phyloP scores from a whole-genome alignment of 345 rosid genomes.

The Arabis hirsuta region DNA sequence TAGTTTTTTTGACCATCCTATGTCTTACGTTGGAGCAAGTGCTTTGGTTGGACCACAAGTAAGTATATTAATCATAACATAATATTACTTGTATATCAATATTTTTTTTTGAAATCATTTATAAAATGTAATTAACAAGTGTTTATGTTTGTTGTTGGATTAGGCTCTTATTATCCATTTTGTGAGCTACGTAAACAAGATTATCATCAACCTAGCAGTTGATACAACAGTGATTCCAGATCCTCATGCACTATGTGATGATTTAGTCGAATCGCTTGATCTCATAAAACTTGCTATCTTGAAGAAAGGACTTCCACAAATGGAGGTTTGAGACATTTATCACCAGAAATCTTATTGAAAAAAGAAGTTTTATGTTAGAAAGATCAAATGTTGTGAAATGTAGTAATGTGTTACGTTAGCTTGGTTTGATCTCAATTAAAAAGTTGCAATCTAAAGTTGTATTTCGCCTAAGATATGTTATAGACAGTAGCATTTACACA shows the following conservation, averaged over 20 bases:
- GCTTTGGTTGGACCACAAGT: slow-evolving; percentile 62
- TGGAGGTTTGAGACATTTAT: slow-evolving; percentile 16
- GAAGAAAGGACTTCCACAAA: slow-evolving; percentile 20
- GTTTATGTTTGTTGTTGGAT: slow-evolving; percentile 52
- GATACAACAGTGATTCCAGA: slow-evolving; percentile 68
- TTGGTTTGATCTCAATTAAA: no score
- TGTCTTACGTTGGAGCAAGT: slow-evolving; percentile 56
- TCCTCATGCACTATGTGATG: slow-evolving; percentile 61
- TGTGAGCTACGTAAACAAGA: slow-evolving; percentile 68
- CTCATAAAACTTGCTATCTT: slow-evolving; percentile 48
- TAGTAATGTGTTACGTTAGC: background rate
- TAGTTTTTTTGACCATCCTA: slow-evolving; percentile 57
- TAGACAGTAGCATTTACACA: slow-evolving; percentile 38
- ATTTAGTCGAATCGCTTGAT: slow-evolving; percentile 57
- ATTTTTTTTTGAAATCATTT: no score
- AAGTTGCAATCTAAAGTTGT: background rate
- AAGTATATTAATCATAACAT: slow-evolving; percentile 9
- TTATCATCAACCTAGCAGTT: slow-evolving; percentile 64
- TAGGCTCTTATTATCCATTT: slow-evolving; percentile 75
- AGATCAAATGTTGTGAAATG: background rate
- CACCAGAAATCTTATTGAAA: background rate
- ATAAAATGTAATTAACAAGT: background rate
- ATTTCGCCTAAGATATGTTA: background rate
- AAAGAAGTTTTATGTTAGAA: background rate
- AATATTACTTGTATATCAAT: background rate